Conservation (phyloP, 139 green algal genomes). For the Picochlorum sp. region DNA sequence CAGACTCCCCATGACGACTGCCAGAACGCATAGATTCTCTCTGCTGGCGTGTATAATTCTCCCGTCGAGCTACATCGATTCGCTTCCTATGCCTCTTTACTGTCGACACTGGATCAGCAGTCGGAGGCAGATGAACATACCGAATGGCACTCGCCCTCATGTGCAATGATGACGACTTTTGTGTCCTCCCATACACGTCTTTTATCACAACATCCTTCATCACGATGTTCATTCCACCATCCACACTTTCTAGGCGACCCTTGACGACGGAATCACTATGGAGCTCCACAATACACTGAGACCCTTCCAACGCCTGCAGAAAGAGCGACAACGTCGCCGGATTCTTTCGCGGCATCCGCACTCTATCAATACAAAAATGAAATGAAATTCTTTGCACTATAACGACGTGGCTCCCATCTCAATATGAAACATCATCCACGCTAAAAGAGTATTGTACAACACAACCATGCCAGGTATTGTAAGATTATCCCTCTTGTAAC, state of each 20-base stretch:
- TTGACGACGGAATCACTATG: conserved; percentile 28
- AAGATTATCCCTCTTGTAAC: conserved; percentile 4
- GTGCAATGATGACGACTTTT: conserved; percentile 13
- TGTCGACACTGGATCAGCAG: conserved; percentile 12
- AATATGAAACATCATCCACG: conserved; percentile 25
- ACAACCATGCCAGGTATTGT: conserved; percentile 11
- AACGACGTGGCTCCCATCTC: conserved; percentile 18
- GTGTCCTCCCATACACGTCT: conserved; percentile 12
- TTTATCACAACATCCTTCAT: conserved; percentile 15
- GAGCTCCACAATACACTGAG: conserved; percentile 35
- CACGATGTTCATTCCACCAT: conserved; percentile 35
- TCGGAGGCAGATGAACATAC: conserved; percentile 34
- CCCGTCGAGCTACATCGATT: background rate
- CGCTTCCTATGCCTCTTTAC: conserved; percentile 16
- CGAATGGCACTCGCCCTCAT: conserved; percentile 20
- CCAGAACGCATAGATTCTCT: background rate
- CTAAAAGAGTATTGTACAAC: conserved; percentile 23
- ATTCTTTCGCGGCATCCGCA: background rate
- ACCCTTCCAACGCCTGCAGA: conserved; percentile 34
- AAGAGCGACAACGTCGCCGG: conserved; percentile 17
- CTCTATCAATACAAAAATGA: background rate
- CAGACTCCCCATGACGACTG: no score
- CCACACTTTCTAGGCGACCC: conserved; percentile 22
- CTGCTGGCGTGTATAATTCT: conserved; percentile 9
- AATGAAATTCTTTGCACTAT: background rate